A percentile compares a stretch with the other conserved stretches of the same genome.
These are phyloP conservation scores for Avena eriantha DNA, from an alignment of 176 grass and related monocot genomes.

Conservation along the genomic window DNA sequence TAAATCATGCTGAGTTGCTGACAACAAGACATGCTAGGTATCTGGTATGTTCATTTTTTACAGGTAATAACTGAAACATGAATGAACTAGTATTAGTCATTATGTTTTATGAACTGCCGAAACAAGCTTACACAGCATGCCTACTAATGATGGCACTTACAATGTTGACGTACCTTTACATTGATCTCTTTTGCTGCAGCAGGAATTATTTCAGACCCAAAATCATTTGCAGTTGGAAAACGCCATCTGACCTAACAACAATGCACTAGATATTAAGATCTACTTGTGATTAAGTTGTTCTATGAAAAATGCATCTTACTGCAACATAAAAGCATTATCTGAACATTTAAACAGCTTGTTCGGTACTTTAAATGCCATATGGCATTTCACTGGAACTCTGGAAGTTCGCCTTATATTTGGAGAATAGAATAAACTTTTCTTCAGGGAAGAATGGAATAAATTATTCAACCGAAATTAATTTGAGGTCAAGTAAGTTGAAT, in stretches of 20 bases:
- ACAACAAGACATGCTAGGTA: constrained; percentile 3
- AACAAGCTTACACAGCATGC: not conserved
- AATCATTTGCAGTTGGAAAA: constrained; percentile 98
- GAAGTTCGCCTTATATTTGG: not conserved
- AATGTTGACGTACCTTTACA: constrained; percentile 56
- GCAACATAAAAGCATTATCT: not conserved
- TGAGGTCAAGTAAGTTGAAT: constrained; percentile 34
- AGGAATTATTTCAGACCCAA: constrained; percentile 98
- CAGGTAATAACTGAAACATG: not conserved
- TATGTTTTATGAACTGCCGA: not conserved
- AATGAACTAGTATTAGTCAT: not conserved
- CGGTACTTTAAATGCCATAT: not conserved
- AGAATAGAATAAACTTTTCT: not conserved
- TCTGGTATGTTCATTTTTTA: not conserved
- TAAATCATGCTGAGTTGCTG: not conserved
- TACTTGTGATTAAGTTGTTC: constrained; percentile 30
- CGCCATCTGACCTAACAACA: constrained; percentile 88
- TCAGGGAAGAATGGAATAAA: not conserved
- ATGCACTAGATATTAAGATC: constrained; percentile 53
- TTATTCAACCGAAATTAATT: not conserved
- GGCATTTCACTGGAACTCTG: not conserved
- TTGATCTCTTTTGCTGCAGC: constrained; percentile 73
- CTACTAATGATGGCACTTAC: not conserved
- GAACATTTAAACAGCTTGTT: not conserved
- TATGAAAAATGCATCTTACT: not conserved